phyloP scores from a whole-genome alignment of 176 grass and related monocot genomes.

The Juncus inflexus region DNA sequence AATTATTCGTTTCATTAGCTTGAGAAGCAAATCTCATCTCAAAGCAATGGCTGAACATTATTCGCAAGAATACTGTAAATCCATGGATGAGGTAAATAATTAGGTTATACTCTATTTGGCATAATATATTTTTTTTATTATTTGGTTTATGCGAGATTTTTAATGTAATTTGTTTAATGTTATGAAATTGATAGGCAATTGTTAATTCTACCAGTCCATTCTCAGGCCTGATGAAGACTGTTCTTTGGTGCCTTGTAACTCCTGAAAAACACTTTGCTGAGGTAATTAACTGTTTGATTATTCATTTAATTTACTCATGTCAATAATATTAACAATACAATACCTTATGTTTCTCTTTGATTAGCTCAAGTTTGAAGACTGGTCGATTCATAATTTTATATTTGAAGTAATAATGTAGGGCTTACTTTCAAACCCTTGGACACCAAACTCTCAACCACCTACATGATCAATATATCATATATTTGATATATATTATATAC shows the following conservation, averaged over 20 bases:
- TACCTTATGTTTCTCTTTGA: no score
- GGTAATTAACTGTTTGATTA: conserved; percentile 30
- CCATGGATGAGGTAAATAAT: conserved; percentile 48
- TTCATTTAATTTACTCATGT: no score
- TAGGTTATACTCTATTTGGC: not conserved
- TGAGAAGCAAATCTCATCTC: conserved; percentile 75
- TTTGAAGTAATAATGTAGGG: not conserved
- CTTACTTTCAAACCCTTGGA: no score
- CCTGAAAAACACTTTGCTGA: conserved; percentile 86
- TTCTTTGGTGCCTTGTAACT: conserved; percentile 57
- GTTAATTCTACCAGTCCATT: conserved; percentile 29
- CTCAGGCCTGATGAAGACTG: conserved; percentile 49
- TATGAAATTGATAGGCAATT: conserved; percentile 18
- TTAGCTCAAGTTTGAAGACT: no score
- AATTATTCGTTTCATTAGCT: conserved; percentile 60
- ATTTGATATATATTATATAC: no score
- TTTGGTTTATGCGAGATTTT: not conserved
- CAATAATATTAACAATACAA: not conserved
- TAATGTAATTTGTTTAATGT: not conserved
- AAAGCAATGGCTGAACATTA: conserved; percentile 58
- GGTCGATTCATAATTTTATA: not conserved
- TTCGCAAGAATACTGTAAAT: conserved; percentile 44
- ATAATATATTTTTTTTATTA: no score
- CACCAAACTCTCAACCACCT: no score
- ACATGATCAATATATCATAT: no score